Evolutionary conservation across 768 basidiomycete species (phyloP).

Genomic region (Leccinellum luteum): DNA sequence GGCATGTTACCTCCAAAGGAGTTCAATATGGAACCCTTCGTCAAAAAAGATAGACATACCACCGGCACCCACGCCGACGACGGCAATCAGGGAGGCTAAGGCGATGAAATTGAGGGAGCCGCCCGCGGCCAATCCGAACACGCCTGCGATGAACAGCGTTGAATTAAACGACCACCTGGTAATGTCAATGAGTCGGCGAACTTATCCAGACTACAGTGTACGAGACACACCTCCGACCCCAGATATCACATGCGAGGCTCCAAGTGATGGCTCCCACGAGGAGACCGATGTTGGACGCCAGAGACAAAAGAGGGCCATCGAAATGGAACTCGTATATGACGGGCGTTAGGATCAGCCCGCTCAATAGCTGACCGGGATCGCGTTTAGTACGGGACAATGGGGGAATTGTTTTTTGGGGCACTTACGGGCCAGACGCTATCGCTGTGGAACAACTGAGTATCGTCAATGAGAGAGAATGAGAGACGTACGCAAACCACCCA

Average conservation of each 20-base stretch:
- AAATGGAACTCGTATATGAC: constrained; percentile 49
- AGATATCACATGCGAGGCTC: constrained; percentile 49
- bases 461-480: not conserved
- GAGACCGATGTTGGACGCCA: constrained; percentile 53
- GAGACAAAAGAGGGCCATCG: constrained; percentile 45
- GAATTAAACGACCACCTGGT: constrained; percentile 51
- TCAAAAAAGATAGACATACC: constrained; percentile 24
- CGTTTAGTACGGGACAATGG: not conserved
- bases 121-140: constrained; percentile 52
- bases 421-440: constrained; percentile 42
- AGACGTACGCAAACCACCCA: constrained; percentile 41
- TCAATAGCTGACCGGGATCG: constrained; percentile 32
- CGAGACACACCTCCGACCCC: constrained; percentile 43
- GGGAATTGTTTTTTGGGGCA: not conserved
- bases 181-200: not conserved
- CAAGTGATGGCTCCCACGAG: constrained; percentile 49
- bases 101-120: constrained; percentile 45
- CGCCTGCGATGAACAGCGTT: constrained; percentile 51
- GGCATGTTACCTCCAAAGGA: constrained; percentile 46
- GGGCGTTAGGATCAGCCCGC: constrained; percentile 46
- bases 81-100: constrained; percentile 46
- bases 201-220: not conserved
- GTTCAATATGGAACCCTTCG: not conserved
- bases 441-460: constrained; percentile 8
- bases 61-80: constrained; percentile 48